Percentiles rank a stretch among this genome's conserved stretches.
Conservation (phyloP, 495 filamentous ascomycete species). For the Trichoderma virens region DNA sequence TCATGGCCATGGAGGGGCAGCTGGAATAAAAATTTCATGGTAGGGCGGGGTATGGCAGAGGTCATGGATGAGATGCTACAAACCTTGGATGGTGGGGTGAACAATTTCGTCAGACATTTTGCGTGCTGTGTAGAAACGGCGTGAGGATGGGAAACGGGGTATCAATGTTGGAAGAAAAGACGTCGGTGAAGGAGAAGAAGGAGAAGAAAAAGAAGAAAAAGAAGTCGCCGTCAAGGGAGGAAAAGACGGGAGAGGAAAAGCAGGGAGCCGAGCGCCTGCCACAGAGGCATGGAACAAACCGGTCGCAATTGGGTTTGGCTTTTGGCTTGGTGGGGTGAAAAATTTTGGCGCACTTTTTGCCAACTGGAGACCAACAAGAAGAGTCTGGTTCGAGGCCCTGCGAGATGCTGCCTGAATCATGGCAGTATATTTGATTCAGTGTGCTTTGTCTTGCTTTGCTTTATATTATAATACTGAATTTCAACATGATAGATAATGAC, state of each 20-base stretch:
- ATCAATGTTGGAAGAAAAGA: background rate
- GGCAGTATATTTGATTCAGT: no score
- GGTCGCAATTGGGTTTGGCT: background rate
- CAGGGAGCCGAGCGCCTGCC: background rate
- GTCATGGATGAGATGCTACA: background rate
- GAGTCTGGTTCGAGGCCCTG: background rate
- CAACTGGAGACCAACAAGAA: background rate
- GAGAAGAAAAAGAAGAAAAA: constrained; percentile 10
- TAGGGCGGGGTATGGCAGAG: background rate
- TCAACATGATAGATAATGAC: no score
- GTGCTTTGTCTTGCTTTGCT: no score
- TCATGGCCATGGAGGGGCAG: background rate
- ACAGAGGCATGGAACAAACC: background rate
- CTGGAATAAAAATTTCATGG: background rate
- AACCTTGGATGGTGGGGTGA: constrained; percentile 2
- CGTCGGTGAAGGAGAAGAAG: background rate
- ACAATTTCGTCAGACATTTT: constrained; percentile 2
- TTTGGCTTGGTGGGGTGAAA: constrained; percentile 7
- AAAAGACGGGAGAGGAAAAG: background rate
- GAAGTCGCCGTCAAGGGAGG: background rate
- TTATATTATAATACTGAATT: no score
- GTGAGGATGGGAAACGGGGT: background rate
- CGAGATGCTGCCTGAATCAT: background rate
- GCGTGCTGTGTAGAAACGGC: background rate
- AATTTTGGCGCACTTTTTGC: constrained; percentile 5